A percentile compares a stretch with the other conserved stretches of the same genome.
Conservation (phyloP, 805 yeast species). For the Candida pini region DNA sequence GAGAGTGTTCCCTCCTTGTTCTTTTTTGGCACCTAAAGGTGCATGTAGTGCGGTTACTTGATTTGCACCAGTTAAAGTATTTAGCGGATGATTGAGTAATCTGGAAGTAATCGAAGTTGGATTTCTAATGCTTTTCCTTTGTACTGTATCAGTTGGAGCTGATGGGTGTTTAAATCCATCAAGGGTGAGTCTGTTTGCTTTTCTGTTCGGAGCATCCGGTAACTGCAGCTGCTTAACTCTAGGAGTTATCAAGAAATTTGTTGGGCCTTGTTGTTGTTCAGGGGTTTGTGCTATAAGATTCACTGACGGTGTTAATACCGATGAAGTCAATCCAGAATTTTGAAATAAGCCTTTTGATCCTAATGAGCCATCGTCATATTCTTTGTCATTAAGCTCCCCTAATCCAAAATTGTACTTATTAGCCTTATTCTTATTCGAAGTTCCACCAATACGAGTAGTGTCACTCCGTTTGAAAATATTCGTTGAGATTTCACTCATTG, state of each 20-base stretch:
- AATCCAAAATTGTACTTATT: slow-evolving; percentile 14
- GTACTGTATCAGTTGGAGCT: slow-evolving; percentile 18
- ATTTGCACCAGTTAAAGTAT: slow-evolving; percentile 19
- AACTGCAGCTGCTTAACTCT: slow-evolving; percentile 29
- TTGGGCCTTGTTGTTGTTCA: slow-evolving; percentile 16
- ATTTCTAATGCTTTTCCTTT: slow-evolving; percentile 21
- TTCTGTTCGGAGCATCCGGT: slow-evolving; percentile 37
- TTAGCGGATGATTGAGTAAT: slow-evolving; percentile 21
- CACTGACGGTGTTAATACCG: slow-evolving; percentile 6
- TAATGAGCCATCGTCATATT: neutral
- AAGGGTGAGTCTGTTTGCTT: slow-evolving; percentile 23
- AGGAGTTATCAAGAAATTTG: slow-evolving; percentile 33
- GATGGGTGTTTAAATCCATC: slow-evolving; percentile 23
- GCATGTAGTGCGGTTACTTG: slow-evolving; percentile 4
- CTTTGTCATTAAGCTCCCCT: slow-evolving; percentile 7
- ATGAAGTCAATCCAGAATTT: slow-evolving; percentile 4
- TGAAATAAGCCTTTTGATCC: slow-evolving; percentile 5
- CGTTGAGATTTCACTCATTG: slow-evolving; percentile 16
- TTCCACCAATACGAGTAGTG: slow-evolving; percentile 2
- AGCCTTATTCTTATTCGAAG: slow-evolving; percentile 2
- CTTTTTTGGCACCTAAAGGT: slow-evolving; percentile 7
- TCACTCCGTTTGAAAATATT: slow-evolving; percentile 9
- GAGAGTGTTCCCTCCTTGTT: slow-evolving; percentile 15
- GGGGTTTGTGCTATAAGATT: slow-evolving; percentile 20
- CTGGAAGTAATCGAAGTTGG: slow-evolving; percentile 27